Evolutionary conservation across 805 yeast genomes (phyloP).

Genomic region (Barnettozyma wickerhamii): DNA sequence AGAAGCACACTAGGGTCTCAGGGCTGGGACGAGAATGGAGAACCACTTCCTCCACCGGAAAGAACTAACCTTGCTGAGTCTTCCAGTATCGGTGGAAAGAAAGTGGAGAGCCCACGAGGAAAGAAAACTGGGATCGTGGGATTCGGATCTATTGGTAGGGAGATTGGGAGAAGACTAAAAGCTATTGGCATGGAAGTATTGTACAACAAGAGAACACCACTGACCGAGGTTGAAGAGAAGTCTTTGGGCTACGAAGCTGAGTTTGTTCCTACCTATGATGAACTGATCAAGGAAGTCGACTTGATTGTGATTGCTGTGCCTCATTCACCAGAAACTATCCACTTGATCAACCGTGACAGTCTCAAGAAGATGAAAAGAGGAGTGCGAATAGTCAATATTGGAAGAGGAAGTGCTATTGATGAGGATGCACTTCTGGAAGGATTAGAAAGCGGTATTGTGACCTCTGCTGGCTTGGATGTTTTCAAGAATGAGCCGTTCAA

Average conservation of each 20-base stretch:
- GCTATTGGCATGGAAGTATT: constrained; percentile 59
- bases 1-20: constrained; percentile 36
- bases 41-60: constrained; percentile 27
- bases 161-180: constrained; percentile 51
- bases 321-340: constrained; percentile 50
- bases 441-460: constrained; percentile 52
- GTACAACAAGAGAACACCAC: constrained; percentile 52
- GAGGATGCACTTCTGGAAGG: constrained; percentile 63
- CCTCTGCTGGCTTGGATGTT: constrained; percentile 72
- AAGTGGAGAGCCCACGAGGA: constrained; percentile 48
- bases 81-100: constrained; percentile 41
- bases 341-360: constrained; percentile 46
- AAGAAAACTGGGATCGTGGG: constrained; percentile 65
- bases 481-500: constrained; percentile 55
- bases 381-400: constrained; percentile 65
- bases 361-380: constrained; percentile 47
- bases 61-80: constrained; percentile 37
- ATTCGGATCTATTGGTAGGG: constrained; percentile 70
- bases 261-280: constrained; percentile 43
- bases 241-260: constrained; percentile 41
- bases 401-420: constrained; percentile 67
- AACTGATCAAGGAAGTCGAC: constrained; percentile 40
- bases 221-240: constrained; percentile 31
- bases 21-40: constrained; percentile 30
- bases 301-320: constrained; percentile 66